Evolutionary conservation across 306 rosid genomes (phyloP).

Genomic region (Medicago truncatula): DNA sequence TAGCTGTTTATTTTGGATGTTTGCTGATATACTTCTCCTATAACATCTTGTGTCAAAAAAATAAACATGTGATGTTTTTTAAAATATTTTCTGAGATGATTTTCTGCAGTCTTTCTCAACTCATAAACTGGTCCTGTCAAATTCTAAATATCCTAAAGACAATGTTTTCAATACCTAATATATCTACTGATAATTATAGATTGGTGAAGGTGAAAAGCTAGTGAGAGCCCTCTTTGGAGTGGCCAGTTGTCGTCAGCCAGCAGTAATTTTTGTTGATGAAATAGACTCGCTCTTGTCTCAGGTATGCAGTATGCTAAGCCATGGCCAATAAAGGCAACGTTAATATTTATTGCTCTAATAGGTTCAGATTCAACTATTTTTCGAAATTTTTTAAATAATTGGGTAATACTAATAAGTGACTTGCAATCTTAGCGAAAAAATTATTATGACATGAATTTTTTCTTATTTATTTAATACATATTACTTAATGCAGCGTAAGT

Average conservation of each 20-base stretch:
- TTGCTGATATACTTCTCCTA: slow-evolving; percentile 20
- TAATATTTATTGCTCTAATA: slow-evolving; percentile 26
- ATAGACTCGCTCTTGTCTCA: slow-evolving; percentile 97
- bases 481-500: slow-evolving; percentile 73
- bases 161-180: slow-evolving; percentile 27
- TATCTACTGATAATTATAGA: slow-evolving; percentile 56
- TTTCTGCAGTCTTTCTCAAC: slow-evolving; percentile 32
- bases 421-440: slow-evolving; percentile 9
- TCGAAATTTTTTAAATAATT: not conserved
- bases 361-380: slow-evolving; percentile 29
- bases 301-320: too few relatives aligned
- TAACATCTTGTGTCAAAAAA: too few relatives aligned
- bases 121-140: slow-evolving; percentile 18
- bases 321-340: slow-evolving; percentile 12
- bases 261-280: slow-evolving; percentile 97
- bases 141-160: slow-evolving; percentile 54
- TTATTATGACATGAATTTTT: slow-evolving; percentile 15
- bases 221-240: slow-evolving; percentile 96
- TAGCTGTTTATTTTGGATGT: slow-evolving; percentile 26
- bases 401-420: slow-evolving; percentile 14
- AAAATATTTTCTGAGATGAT: slow-evolving; percentile 16
- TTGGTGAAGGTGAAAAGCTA: slow-evolving; percentile 99
- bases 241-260: slow-evolving; percentile 97
- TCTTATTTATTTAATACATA: not conserved
- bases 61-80: slow-evolving; percentile 20